Conservation (phyloP, 495 filamentous ascomycete genomes). For the Sabuloglossum arenarium region DNA sequence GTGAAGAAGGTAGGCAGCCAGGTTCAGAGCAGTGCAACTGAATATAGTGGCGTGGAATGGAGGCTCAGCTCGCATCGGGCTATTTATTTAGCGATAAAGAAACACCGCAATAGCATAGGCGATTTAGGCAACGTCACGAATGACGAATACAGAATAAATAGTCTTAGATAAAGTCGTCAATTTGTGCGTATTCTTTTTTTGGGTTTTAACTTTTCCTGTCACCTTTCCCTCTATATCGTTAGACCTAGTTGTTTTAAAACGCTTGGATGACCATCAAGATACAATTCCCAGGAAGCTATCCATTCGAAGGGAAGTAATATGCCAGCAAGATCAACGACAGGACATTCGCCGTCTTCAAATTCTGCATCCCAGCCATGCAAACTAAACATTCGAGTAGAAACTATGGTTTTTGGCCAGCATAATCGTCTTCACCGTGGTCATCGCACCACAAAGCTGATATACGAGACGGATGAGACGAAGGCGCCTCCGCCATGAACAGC, state of each 20-base stretch:
- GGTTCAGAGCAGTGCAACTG: not conserved
- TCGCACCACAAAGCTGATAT: not conserved
- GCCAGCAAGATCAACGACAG: not conserved
- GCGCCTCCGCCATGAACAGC: not conserved
- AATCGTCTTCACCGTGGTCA: not conserved
- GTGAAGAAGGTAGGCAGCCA: not conserved
- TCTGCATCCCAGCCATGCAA: not conserved
- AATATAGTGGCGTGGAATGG: not conserved
- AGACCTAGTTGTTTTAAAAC: not conserved
- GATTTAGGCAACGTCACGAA: not conserved
- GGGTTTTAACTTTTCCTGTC: not conserved
- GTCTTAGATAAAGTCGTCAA: not conserved
- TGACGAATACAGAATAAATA: conserved; percentile 1
- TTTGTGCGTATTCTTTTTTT: not conserved
- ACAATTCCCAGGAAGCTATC: not conserved
- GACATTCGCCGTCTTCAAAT: not conserved
- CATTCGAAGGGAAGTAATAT: not conserved
- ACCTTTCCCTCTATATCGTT: not conserved
- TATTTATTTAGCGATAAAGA: not conserved
- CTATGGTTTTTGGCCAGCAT: not conserved
- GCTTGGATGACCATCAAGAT: not conserved
- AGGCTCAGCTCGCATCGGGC: not conserved
- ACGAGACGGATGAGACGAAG: not conserved
- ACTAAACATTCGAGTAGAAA: not conserved
- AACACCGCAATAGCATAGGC: not conserved